Evolutionary conservation across 23 red algal genomes (phyloP), one percentile per base, ranked within the genome.

Genomic region (Pyropia yezoensis): DNA sequence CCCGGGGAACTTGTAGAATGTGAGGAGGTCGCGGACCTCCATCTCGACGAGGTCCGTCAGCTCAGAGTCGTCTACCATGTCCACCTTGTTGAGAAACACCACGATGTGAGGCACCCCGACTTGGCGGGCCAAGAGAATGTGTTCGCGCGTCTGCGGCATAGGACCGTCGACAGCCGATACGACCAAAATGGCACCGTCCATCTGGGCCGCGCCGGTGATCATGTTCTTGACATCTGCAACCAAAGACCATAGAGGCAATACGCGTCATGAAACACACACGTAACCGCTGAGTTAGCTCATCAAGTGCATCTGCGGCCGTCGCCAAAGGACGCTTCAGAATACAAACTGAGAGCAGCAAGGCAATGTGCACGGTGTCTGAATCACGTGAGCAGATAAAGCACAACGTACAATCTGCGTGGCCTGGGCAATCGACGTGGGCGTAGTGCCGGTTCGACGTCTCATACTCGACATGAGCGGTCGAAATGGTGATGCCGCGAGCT

Each of bases 21-120:
- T 65, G 39, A 98, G 86, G 54, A 98, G 78, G 16, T 98, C 94
- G 8, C 94, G 76, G 18, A 98, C 85, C 63, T 98, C 94, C 81
- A 98, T 80, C 72, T 98, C 94, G 2, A 98, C 94, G 13, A 98
- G 75, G 24, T 98, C 94, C 0, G 91, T 39, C 14, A 98, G 79
- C 60, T 98, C 94, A 21, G 83, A 57, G 70, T 98, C 94, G 59
- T 90, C 82, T 17, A 98, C 94, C 79, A 98, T 75, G 55, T 98
- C 94, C 54, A 79, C 87, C 54, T 98, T 98, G 74, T 98, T 98
- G n/a, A 98, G 71, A 62, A 82, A 98, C 15, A 98, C 94, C 50
- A 98, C 85, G 58, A 98, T 85, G 52, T 90, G 75, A 23, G 86
- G 94, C 52, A 98, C 94, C 15, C 94, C 94, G 50, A 98, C 94